A percentile compares a stretch with the other conserved stretches of the same genome.
Evolutionary conservation across 805 yeast genomes (phyloP).

Genomic region (Candida rishiriensis): DNA sequence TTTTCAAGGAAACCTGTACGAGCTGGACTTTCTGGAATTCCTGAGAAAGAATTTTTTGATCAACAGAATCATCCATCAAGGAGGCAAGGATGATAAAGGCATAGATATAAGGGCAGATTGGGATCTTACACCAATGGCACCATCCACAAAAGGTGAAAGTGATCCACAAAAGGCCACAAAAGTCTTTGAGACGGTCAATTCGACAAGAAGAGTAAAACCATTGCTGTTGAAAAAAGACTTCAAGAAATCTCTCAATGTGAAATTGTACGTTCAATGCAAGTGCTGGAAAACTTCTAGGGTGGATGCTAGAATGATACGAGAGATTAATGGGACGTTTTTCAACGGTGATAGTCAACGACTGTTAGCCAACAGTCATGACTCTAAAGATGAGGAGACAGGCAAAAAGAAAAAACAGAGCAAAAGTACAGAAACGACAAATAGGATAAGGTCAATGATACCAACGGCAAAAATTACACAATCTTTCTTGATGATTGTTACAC

Average conservation of each 20-base stretch:
- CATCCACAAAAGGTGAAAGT: constrained; percentile 1
- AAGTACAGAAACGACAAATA: constrained; percentile 1
- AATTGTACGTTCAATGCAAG: constrained; percentile 53
- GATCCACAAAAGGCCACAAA: background rate
- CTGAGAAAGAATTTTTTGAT: constrained; percentile 37
- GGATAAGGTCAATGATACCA: background rate
- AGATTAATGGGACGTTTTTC: constrained; percentile 47
- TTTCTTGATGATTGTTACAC: constrained; percentile 42
- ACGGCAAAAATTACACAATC: constrained; percentile 4
- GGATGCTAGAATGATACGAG: constrained; percentile 45
- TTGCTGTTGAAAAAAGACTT: constrained; percentile 14
- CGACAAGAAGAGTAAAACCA: constrained; percentile 23
- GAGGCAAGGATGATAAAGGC: constrained; percentile 56
- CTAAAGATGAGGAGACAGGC: background rate
- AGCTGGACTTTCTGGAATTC: constrained; percentile 37
- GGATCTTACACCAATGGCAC: constrained; percentile 30
- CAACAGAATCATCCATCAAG: constrained; percentile 37
- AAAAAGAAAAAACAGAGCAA: background rate
- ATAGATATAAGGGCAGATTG: constrained; percentile 52
- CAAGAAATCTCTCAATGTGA: constrained; percentile 28
- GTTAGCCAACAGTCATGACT: background rate
- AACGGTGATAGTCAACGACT: constrained; percentile 16
- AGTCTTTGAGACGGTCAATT: constrained; percentile 20
- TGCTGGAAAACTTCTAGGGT: constrained; percentile 38
- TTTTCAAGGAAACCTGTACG: constrained; percentile 54